Base-by-base conservation (phyloP, 1,139 yeast species). In the Geotrichum bryndzae region DNA sequence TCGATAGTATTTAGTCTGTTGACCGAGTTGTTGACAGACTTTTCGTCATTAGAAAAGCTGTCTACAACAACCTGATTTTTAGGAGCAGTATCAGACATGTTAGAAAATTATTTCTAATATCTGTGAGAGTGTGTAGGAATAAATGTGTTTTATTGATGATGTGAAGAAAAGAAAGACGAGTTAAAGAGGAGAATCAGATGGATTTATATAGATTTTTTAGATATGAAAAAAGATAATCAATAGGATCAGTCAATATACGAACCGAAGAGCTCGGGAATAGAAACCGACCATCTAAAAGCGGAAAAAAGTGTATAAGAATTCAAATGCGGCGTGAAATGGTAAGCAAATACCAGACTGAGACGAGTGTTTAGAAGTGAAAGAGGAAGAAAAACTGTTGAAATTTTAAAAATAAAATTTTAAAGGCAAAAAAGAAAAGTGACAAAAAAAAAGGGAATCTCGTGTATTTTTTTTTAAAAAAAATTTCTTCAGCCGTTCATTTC, bases 161-260 rank as follows among this genome's bases (percentile, higher is more conserved):
- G 6, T 15, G 7, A 7, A 41, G 7, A 23, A 11, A 13, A 38
- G 31, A 11, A 23, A 29, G 11, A 46, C 6, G 22, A n/a, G 41
- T 27, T 45, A 13, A 48, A 27, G 29, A 29, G 13, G 45, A 22
- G 22, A 33, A 33, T 54, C 15, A 27, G 35, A 27, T 41, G 31
- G 56, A 22, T 54, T 41, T 54, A 51, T 51, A 51, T 51, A 51
- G 56, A 54, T 54, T 38, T 54, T 54, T 18, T 11, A 54, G 50
- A 54, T 54, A 27, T 22, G 35, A 51, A 25, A 29, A 23, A 27
- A 11, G n/a, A n/a, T 29, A 15, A 51, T 27, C 35, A 29, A 25
- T 51, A 29, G 31, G 22, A 51, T 51, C 38, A 51, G 22, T 51
- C 11, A 51, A 22, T 18, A 18, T 41, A 41, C 48, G 48, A 41